Percentiles rank a stretch among this genome's conserved stretches.
These are phyloP conservation scores for Lumnitzera littorea DNA, from an alignment of 345 rosid species.

Conservation along the genomic window DNA sequence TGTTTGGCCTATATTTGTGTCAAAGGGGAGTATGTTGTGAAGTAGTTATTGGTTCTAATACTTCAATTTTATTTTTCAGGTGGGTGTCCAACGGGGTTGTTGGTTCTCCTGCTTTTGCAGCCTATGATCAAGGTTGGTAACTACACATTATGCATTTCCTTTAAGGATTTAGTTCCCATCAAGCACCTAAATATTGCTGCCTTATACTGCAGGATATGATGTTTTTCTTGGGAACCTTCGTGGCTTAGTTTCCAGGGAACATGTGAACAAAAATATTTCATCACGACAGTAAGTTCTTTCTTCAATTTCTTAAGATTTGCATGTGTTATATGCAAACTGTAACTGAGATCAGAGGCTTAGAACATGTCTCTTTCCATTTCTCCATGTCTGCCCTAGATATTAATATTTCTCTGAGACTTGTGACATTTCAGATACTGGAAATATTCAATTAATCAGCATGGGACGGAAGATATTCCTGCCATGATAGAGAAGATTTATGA, in stretches of 20 bases:
- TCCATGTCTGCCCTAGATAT: too few relatives aligned
- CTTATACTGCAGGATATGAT: slow-evolving; percentile 62
- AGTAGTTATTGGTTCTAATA: not conserved
- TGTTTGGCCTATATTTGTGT: too few relatives aligned
- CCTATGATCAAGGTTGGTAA: slow-evolving; percentile 85
- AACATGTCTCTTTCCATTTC: not conserved
- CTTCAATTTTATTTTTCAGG: slow-evolving; percentile 24
- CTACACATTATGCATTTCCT: not conserved
- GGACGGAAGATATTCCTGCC: slow-evolving; percentile 89
- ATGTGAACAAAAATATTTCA: slow-evolving; percentile 74
- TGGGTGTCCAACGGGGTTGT: slow-evolving; percentile 96
- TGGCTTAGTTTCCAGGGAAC: slow-evolving; percentile 89
- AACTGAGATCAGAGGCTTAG: too few relatives aligned
- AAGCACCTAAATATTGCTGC: slow-evolving; percentile 1
- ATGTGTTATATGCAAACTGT: too few relatives aligned
- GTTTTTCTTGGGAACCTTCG: slow-evolving; percentile 94
- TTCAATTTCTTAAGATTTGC: not conserved
- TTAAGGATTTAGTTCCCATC: not conserved
- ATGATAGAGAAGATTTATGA: slow-evolving; percentile 93
- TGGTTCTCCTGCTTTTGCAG: slow-evolving; percentile 98
- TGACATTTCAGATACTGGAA: slow-evolving; percentile 59
- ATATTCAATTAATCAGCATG: slow-evolving; percentile 88
- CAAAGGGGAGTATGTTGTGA: not conserved
- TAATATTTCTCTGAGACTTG: too few relatives aligned
- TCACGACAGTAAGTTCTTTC: slow-evolving; percentile 54